Conservation (phyloP, 306 rosid genomes). For the Trifolium dubium region DNA sequence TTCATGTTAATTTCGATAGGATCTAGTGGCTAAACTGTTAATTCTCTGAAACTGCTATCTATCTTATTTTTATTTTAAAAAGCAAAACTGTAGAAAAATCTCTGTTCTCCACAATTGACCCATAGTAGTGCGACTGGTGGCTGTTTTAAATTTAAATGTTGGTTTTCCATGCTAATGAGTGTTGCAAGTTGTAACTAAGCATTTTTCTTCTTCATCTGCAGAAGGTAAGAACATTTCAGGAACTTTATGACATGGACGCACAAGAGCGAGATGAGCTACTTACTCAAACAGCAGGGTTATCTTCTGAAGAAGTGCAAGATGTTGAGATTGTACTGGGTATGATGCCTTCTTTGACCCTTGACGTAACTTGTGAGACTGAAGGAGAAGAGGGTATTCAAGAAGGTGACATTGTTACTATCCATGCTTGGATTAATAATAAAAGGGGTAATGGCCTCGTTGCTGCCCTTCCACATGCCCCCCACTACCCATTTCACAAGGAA, state of each 20-base stretch:
- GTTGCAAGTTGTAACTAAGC: constrained; percentile 29
- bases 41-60: constrained; percentile 16
- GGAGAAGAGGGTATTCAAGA: constrained; percentile 97
- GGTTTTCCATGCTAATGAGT: constrained; percentile 4
- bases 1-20: constrained; percentile 24
- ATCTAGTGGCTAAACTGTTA: constrained; percentile 22
- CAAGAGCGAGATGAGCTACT: constrained; percentile 88
- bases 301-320: constrained; percentile 74
- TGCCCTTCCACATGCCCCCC: constrained; percentile 93
- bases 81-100: constrained; percentile 6
- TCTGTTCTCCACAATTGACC: constrained; percentile 18
- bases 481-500: constrained; percentile 90
- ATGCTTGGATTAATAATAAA: constrained; percentile 79
- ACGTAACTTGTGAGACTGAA: constrained; percentile 84
- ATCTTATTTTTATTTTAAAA: not conserved
- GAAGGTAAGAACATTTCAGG: constrained; percentile 94
- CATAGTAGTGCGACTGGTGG: constrained; percentile 6
- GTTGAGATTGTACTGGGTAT: constrained; percentile 77
- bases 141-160: constrained; percentile 26
- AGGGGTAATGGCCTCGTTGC: constrained; percentile 76
- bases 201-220: constrained; percentile 48
- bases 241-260: constrained; percentile 75
- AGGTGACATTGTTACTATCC: constrained; percentile 86
- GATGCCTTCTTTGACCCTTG: constrained; percentile 84
- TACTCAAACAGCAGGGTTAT: constrained; percentile 75